Evolutionary conservation across 139 green algal species (phyloP), one percentile per base, ranked within the genome.

Genomic region (Picochlorum sp.): DNA sequence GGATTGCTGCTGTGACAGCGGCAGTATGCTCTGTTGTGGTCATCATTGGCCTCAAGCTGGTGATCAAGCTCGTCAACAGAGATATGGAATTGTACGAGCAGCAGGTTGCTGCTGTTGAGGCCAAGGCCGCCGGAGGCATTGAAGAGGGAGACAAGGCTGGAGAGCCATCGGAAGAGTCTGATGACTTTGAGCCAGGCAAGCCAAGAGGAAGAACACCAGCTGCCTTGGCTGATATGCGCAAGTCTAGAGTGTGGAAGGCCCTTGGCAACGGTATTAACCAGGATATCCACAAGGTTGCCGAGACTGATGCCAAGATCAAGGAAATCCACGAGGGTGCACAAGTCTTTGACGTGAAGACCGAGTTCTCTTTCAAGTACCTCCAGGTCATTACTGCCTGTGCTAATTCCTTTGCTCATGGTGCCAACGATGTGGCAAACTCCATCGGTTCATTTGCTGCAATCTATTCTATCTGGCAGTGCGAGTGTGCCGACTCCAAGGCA

Each of bases 371-470:
- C 78, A 80, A 77, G 49, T 89, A 89, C 41, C 68, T 87, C 10
- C 69, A 76, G 49, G 86, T 97, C 14, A 81, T 95, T 67, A 90
- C 89, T 26, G 86, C 92, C 6, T 83, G 75, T 62, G 84, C 75
- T 31, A 85, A 89, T 45, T 85, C 84, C 1, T 96, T 98, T 64
- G 76, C 87, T 6, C 88, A 95, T 65, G 88, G 88, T 14, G 67
- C 80, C 44, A 95, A 95, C 60, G 87, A 95, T 70, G 84, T 95
- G 1, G 82, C 85, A 59, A 96, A 96, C 51, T 73, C 84, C 5
- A 70, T 85, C 2, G 88, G 88, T 7, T 82, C 84, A 26, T 85
- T 88, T 24, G 70, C 83, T 30, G 87, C 74, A 45, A 83, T 92
- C 67, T 90, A 76, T 50, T 23, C 23, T 20, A 78, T 76, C 45